Percentiles rank a stretch among this genome's conserved stretches.
These are phyloP conservation scores for Kodamaea lidongshanica DNA, from an alignment of 805 yeast species.

Conservation along the genomic window DNA sequence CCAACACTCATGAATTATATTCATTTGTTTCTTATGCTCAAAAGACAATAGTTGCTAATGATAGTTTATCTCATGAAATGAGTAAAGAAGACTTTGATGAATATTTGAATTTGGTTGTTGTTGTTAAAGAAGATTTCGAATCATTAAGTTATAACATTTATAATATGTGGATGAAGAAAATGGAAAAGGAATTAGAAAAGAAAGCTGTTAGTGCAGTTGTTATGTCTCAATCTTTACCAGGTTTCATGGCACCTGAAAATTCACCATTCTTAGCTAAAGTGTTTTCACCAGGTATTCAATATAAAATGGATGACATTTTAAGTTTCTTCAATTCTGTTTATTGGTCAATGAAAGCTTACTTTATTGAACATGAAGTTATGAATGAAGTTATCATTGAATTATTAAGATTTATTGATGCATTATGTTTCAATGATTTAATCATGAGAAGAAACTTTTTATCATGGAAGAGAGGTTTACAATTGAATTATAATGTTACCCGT, in stretches of 20 bases:
- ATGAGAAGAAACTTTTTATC: constrained; percentile 92
- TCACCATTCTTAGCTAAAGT: constrained; percentile 79
- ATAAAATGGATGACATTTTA: constrained; percentile 91
- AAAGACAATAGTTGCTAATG: constrained; percentile 81
- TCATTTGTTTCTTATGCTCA: constrained; percentile 94
- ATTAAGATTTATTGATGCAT: constrained; percentile 80
- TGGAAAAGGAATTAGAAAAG: constrained; percentile 85
- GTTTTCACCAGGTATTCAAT: constrained; percentile 62
- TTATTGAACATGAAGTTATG: constrained; percentile 77
- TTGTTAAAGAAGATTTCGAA: constrained; percentile 91
- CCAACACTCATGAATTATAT: constrained; percentile 91
- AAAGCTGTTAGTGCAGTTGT: constrained; percentile 94
- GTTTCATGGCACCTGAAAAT: constrained; percentile 82
- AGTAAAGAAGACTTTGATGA: constrained; percentile 85
- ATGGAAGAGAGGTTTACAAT: constrained; percentile 97
- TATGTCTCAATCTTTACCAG: constrained; percentile 90
- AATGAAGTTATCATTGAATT: constrained; percentile 79
- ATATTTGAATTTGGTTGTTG: constrained; percentile 80
- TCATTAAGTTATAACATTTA: constrained; percentile 88
- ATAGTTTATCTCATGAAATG: constrained; percentile 73
- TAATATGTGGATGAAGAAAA: constrained; percentile 94
- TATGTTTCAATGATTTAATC: constrained; percentile 89
- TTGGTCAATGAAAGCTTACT: constrained; percentile 89
- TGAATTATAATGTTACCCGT: constrained; percentile 92
- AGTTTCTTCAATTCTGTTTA: constrained; percentile 84